Evolutionary conservation across 371 early-diverging fungal genomes (phyloP), one percentile per base, ranked within the genome.

Genomic region (Umbelopsis sp.): DNA sequence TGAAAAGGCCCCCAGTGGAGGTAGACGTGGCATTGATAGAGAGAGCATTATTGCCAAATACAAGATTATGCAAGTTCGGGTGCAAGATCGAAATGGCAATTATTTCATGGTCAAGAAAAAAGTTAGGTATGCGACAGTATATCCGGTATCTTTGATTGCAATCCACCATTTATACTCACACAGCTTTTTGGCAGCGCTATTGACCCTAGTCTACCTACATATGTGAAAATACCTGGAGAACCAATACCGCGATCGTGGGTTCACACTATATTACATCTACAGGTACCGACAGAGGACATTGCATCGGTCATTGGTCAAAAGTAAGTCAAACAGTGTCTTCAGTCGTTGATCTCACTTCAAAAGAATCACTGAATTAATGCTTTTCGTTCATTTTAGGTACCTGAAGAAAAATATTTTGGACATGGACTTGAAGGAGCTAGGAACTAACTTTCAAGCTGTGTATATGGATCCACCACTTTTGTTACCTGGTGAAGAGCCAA

Each of bases 381-480:
- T 25, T 32, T 4, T 16, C 12, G 7, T 18, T 65, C 9, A 9
- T 4, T 3, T 29, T 44, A 41, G 44, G 35, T 46, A 46, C 41
- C 20, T 37, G n/a, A 65, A 46, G 25, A 46, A 72, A 18, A 76
- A 76, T 22, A 74, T 80, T 4, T 24, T 75, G n/a, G 70, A 74
- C n/a, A 70, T 81, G 65, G 89, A 82, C 77, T 79, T 84, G 71
- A 80, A 69, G 73, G 76, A 72, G 45, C 84, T 91, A 62, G 94
- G 91, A 14, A 83, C 79, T 24, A 74, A 87, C 25, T 93, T 89
- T 76, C 94, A 91, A 65, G 93, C 89, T 11, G 81, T 96, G 11
- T 94, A 94, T 70, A 94, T 96, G 93, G 95, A 97, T 71, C 97
- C 97, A 29, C 97, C 96, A 35, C 76, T 96, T 16, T 72, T 93